These are phyloP conservation scores for Penicillium oxalicum DNA, from an alignment of 2,329 filamentous ascomycete species.

Conservation along the genomic window DNA sequence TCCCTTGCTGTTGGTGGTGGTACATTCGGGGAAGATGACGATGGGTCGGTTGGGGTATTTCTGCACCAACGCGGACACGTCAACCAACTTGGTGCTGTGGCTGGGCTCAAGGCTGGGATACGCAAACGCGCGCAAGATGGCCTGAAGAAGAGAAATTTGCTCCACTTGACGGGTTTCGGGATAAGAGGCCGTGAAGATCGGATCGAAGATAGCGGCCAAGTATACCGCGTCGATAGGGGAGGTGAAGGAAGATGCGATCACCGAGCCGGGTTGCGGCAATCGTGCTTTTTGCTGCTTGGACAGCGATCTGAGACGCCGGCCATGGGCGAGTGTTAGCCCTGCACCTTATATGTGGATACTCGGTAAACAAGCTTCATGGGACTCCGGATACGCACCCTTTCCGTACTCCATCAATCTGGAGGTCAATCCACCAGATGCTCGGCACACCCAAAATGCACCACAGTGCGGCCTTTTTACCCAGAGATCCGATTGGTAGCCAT, in stretches of 20 bases:
- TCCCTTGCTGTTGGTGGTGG: slow-evolving; percentile 86
- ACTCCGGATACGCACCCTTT: slow-evolving; percentile 57
- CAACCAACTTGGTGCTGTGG: slow-evolving; percentile 48
- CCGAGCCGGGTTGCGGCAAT: slow-evolving; percentile 69
- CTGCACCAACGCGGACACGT: slow-evolving; percentile 57
- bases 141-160: slow-evolving; percentile 68
- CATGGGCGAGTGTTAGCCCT: background rate
- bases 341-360: background rate
- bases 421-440: slow-evolving; percentile 95
- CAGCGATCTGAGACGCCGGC: slow-evolving; percentile 48
- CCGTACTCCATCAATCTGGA: slow-evolving; percentile 96
- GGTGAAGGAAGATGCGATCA: slow-evolving; percentile 88
- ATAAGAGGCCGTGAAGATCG: slow-evolving; percentile 83
- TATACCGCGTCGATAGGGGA: slow-evolving; percentile 91
- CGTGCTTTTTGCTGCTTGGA: slow-evolving; percentile 66
- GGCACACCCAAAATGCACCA: slow-evolving; percentile 85
- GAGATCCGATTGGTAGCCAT: slow-evolving; percentile 65
- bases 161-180: slow-evolving; percentile 67
- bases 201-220: slow-evolving; percentile 91
- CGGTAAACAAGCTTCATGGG: background rate
- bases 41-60: slow-evolving; percentile 69
- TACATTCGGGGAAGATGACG: slow-evolving; percentile 88
- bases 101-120: slow-evolving; percentile 49
- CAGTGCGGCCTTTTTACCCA: slow-evolving; percentile 73
- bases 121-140: slow-evolving; percentile 67